These are phyloP conservation scores for Colletotrichum zoysiae DNA, from an alignment of 2,329 filamentous ascomycete genomes.

Conservation along the genomic window DNA sequence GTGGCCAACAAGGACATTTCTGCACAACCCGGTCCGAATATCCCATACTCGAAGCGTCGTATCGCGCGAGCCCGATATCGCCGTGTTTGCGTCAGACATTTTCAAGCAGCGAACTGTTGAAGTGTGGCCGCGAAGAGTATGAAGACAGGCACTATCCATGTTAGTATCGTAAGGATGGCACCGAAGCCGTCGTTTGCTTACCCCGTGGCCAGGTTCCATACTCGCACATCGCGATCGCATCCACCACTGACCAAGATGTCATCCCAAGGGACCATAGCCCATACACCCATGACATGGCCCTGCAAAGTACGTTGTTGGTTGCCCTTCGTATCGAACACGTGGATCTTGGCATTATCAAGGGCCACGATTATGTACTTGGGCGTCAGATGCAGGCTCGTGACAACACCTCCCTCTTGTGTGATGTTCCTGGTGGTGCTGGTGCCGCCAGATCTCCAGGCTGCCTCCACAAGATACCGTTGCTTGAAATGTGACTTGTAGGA, in stretches of 20 bases:
- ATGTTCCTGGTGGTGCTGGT: constrained; percentile 86
- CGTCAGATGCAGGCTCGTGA: constrained; percentile 94
- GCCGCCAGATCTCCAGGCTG: constrained; percentile 95
- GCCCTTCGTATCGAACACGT: constrained; percentile 95
- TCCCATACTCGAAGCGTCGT: constrained; percentile 97
- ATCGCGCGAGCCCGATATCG: constrained; percentile 95
- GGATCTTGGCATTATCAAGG: constrained; percentile 97
- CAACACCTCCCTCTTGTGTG: constrained; percentile 95
- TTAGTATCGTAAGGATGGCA: constrained; percentile 41
- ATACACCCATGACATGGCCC: constrained; percentile 98
- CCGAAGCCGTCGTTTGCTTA: constrained; percentile 59
- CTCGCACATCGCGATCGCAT: constrained; percentile 94
- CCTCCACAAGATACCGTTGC: constrained; percentile 95
- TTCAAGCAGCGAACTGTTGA: constrained; percentile 97
- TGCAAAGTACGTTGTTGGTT: constrained; percentile 89
- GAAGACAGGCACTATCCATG: constrained; percentile 73
- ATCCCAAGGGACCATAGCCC: constrained; percentile 99
- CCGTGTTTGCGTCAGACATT: constrained; percentile 94
- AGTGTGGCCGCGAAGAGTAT: constrained; percentile 92
- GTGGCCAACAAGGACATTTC: constrained; percentile 92
- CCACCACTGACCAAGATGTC: constrained; percentile 95
- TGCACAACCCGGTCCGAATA: constrained; percentile 86
- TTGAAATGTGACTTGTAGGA: constrained; percentile 98
- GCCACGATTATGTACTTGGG: constrained; percentile 97
- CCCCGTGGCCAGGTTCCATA: constrained; percentile 97